Percentiles rank a stretch among this genome's conserved stretches.
These are phyloP conservation scores for Linum lewisii DNA, from an alignment of 345 rosid genomes.

Conservation along the genomic window DNA sequence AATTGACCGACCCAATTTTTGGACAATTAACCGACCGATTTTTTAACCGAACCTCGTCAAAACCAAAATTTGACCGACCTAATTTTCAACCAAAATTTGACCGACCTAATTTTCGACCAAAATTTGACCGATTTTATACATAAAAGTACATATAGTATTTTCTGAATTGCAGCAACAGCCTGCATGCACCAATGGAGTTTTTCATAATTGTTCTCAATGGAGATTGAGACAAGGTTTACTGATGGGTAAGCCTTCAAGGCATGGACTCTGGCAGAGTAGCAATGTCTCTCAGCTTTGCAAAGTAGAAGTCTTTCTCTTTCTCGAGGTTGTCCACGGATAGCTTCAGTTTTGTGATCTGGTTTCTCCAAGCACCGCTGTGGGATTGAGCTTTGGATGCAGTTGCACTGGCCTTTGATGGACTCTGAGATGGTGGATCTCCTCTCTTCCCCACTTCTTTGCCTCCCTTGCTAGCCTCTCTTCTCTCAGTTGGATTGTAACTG, in stretches of 20 bases:
- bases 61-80: too few species aligned
- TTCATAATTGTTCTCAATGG: background rate
- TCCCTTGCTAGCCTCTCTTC: constrained; percentile 86
- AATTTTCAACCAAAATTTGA: too few species aligned
- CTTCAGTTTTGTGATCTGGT: constrained; percentile 92
- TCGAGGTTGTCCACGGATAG: constrained; percentile 88
- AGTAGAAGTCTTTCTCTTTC: constrained; percentile 95
- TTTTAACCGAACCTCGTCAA: too few species aligned
- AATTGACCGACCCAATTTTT: too few species aligned
- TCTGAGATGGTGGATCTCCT: constrained; percentile 37
- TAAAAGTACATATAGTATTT: constrained; percentile 73
- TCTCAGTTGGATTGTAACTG: constrained; percentile 83
- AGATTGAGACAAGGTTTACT: background rate
- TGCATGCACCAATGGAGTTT: constrained; percentile 18
- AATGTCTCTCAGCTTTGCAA: constrained; percentile 77
- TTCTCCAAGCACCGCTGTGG: constrained; percentile 43
- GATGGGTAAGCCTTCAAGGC: constrained; percentile 59
- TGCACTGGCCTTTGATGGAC: constrained; percentile 48
- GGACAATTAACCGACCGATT: too few species aligned
- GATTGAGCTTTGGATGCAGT: constrained; percentile 53
- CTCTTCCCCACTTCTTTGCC: constrained; percentile 81
- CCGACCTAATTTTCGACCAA: too few species aligned
- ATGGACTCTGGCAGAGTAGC: constrained; percentile 70
- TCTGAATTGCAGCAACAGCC: constrained; percentile 76
- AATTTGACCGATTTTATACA: too few species aligned